Evolutionary conservation across 495 filamentous ascomycete genomes (phyloP).

Genomic region (Xylaria intraflava): DNA sequence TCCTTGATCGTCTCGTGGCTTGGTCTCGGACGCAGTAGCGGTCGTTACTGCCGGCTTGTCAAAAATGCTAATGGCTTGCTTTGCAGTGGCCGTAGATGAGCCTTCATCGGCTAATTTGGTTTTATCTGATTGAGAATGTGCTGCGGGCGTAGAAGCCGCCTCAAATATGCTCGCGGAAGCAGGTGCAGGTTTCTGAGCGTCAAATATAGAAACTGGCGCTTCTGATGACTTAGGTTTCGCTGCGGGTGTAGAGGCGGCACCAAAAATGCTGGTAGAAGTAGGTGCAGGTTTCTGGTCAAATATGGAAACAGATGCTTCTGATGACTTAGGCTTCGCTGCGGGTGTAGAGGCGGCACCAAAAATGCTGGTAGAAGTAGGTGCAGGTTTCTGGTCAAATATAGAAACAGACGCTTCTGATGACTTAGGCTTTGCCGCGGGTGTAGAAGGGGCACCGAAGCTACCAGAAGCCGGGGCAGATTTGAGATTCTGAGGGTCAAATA

Average conservation of each 20-base stretch:
- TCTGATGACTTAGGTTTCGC: conserved; percentile 1
- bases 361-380: conserved; percentile 7
- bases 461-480: conserved; percentile 9
- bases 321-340: conserved; percentile 13
- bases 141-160: conserved; percentile 4
- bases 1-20: background rate
- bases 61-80: conserved; percentile 16
- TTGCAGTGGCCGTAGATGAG: conserved; percentile 19
- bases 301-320: conserved; percentile 6
- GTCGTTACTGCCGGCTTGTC: background rate
- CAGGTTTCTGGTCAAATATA: conserved; percentile 10
- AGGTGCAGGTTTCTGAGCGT: conserved; percentile 10
- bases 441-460: conserved; percentile 13
- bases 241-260: conserved; percentile 5
- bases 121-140: conserved; percentile 18
- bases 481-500: conserved; percentile 4
- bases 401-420: conserved; percentile 13
- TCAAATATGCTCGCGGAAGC: conserved; percentile 9
- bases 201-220: conserved; percentile 6
- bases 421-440: background rate
- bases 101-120: conserved; percentile 15
- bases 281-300: conserved; percentile 11
- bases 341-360: conserved; percentile 12
- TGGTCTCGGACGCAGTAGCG: background rate
- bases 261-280: conserved; percentile 9